Evolutionary conservation across 345 rosid genomes (phyloP).

Genomic region (Citrus trifoliata): DNA sequence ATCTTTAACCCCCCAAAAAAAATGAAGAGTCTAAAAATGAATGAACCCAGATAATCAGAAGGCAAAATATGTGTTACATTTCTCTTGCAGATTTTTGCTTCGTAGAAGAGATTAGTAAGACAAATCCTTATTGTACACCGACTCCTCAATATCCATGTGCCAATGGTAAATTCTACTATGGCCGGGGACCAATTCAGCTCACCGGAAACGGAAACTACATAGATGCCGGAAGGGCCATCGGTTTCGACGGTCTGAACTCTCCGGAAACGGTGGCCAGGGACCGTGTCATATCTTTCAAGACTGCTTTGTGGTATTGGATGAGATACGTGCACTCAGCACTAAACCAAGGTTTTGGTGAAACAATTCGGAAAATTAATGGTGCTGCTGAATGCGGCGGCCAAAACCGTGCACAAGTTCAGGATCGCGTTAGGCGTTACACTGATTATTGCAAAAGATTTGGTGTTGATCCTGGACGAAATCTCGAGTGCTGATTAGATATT

Average conservation of each 20-base stretch:
- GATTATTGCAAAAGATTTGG: neutral
- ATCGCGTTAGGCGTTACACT: neutral
- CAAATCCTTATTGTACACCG: slow-evolving; percentile 37
- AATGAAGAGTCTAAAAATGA: too few species aligned
- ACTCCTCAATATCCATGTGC: slow-evolving; percentile 49
- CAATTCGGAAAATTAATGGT: slow-evolving; percentile 6
- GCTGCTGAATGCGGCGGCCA: neutral
- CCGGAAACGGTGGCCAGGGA: slow-evolving; percentile 63
- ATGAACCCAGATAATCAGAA: too few species aligned
- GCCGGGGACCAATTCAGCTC: slow-evolving; percentile 67
- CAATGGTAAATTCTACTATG: slow-evolving; percentile 49
- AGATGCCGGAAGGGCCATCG: slow-evolving; percentile 45
- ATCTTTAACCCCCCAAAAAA: too few species aligned
- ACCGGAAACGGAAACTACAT: slow-evolving; percentile 70
- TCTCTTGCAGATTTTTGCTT: slow-evolving; percentile 47
- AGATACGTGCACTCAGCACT: slow-evolving; percentile 44
- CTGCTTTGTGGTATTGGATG: slow-evolving; percentile 78
- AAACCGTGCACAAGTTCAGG: neutral
- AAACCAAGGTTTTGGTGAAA: slow-evolving; percentile 36
- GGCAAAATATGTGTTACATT: neutral
- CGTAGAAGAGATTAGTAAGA: slow-evolving; percentile 52
- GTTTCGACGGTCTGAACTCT: slow-evolving; percentile 51
- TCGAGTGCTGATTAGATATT: neutral
- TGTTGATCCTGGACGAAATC: neutral
- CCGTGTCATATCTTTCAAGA: slow-evolving; percentile 53